These are phyloP conservation scores for Lachnellula suecica DNA, from an alignment of 2,329 filamentous ascomycete species.

Conservation along the genomic window DNA sequence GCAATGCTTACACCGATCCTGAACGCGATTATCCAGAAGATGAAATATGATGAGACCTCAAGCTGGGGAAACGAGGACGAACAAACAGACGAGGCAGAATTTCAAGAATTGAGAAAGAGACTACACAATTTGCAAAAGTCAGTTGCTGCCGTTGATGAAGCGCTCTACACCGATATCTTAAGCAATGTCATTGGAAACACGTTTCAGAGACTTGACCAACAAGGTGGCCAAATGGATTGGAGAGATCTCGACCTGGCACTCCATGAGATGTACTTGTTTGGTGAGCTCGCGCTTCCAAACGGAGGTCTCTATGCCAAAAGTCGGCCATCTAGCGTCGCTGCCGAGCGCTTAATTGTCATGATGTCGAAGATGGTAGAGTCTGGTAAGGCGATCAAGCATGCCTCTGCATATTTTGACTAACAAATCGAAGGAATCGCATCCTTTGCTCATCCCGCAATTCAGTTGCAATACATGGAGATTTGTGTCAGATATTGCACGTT, in stretches of 20 bases:
- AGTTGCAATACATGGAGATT: constrained; percentile 98
- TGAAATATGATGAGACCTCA: constrained; percentile 95
- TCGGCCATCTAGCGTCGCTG: constrained; percentile 74
- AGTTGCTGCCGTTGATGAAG: constrained; percentile 84
- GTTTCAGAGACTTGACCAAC: constrained; percentile 76
- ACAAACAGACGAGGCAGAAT: constrained; percentile 95
- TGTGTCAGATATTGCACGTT: constrained; percentile 92
- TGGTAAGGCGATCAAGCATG: constrained; percentile 50
- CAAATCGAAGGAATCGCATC: constrained; percentile 68
- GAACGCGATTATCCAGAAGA: constrained; percentile 90
- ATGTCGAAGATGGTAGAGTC: constrained; percentile 96
- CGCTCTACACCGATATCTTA: constrained; percentile 83
- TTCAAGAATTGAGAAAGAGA: constrained; percentile 88
- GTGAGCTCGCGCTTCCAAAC: constrained; percentile 87
- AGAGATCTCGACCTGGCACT: constrained; percentile 90
- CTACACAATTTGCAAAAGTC: constrained; percentile 90
- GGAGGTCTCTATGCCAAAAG: constrained; percentile 85
- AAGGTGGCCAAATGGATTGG: constrained; percentile 81
- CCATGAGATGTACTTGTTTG: constrained; percentile 94
- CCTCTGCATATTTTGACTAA: constrained; percentile 21
- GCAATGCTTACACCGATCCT: constrained; percentile 84
- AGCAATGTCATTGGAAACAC: constrained; percentile 86
- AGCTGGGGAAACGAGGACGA: constrained; percentile 93
- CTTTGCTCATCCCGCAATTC: constrained; percentile 86
- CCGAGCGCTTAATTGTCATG: constrained; percentile 83